Evolutionary conservation across 2,329 filamentous ascomycete species (phyloP), one percentile per base, ranked within the genome.

Genomic region (Colletotrichum plurivorum): DNA sequence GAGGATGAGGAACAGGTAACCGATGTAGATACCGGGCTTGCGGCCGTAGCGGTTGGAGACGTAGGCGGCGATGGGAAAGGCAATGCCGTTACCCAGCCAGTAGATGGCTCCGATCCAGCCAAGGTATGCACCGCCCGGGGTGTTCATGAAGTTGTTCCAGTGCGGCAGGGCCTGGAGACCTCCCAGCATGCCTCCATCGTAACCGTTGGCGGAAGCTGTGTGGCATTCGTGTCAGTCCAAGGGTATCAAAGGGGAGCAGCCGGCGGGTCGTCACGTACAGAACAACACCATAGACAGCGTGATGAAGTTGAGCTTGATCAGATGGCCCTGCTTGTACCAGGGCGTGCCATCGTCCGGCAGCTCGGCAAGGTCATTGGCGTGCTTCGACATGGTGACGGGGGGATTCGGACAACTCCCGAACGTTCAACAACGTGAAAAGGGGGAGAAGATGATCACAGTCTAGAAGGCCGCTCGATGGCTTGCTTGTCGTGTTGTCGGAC

Each of bases 131-230:
- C 78, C 80, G 15, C 71, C 49, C 1, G 81, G 82, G 45, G 80
- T 73, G 27, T 76, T 75, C 58, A 85, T 83, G 65, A 83, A 84
- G 1, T 71, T 63, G 60, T 79, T 77, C 83, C 84, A 85, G 68
- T 79, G 74, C 0, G 76, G 69, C 0, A 83, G 76, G 9, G 82
- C 78, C 61, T 84, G 82, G 0, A 85, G 76, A 12, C 82, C 83
- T 68, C 85, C 85, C 80, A 83, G 82, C 67, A 84, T 77, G 1
- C 80, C 81, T 20, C 77, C 78, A 31, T 81, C 79, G 60, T 79
- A 80, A 0, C 79, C 79, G 0, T 75, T 74, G 0, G 79, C 70
- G 81, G 80, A 72, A 79, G 82, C 76, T 69, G 5, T 2, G 2
- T 15, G 7, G 5, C 20, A 31, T 4, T 36, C 2, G 9, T 13